Evolutionary conservation across 306 rosid genomes (phyloP), one percentile per base, ranked within the genome.

Genomic region (Leucaena leucocephala): DNA sequence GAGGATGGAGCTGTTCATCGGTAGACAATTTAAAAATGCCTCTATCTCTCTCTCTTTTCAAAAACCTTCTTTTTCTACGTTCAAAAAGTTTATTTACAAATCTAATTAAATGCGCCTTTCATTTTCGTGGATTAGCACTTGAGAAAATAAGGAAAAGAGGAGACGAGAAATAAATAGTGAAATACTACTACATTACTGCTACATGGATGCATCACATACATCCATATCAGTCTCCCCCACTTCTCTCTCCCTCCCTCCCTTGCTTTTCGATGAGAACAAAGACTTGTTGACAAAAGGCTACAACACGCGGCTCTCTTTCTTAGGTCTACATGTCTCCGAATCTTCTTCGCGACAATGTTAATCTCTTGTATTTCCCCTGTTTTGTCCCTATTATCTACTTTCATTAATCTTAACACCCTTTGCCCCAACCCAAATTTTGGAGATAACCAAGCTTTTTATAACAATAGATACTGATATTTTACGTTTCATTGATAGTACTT

Each of bases 1-100:
- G 35, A 40, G 50, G 35, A n/a, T 79, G 80, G 87, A 83, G 92
- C 88, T 88, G 88, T 87, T 84, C 89, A 77, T 81, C 74, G 72
- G 83, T 77, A 13, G 82, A 84, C 90, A 80, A 42, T 27, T 83
- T 44, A 57, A 65, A 65, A 65, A 16, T 65, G 21, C 19, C 22
- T 61, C n/a, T n/a, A n/a, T n/a, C n/a, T 0, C 27, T 27, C 27
- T 46, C 14, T 4, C 15, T 43, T 13, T n/a, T 0, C 8, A 3
- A 50, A 17, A 17, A 5, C 11, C 21, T 17, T 6, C 4, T 55
- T 63, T 34, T 54, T 11, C 8, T 17, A 7, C 0, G 21, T 42
- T 22, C 38, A 8, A 44, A 33, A 33, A 38, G 54, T 14, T 64
- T 50, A 19, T 74, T 74, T 15, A 42, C 16, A 19, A 42, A 67